Evolutionary conservation across 2,329 filamentous ascomycete species (phyloP).

Genomic region (Diplodia sapinea): DNA sequence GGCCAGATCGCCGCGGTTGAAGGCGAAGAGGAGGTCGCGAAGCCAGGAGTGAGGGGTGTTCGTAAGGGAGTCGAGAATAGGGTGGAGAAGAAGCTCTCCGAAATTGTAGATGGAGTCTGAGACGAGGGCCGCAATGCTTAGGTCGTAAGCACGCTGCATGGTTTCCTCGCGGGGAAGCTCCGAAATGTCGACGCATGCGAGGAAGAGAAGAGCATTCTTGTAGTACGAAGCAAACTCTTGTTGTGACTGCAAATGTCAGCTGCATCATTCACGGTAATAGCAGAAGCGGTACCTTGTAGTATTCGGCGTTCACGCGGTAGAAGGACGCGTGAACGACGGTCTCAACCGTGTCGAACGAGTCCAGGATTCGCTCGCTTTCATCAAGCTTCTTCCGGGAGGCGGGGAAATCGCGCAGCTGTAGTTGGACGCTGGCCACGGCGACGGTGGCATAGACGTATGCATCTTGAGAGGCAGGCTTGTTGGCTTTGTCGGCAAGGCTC

Average conservation of each 20-base stretch:
- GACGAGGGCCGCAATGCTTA: constrained; percentile 88
- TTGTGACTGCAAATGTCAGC: constrained; percentile 62
- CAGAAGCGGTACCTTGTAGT: constrained; percentile 70
- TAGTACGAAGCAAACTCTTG: constrained; percentile 96
- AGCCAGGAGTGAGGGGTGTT: constrained; percentile 83
- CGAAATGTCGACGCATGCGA: constrained; percentile 88
- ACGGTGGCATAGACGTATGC: constrained; percentile 93
- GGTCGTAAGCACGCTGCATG: constrained; percentile 84
- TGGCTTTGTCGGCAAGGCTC: constrained; percentile 82
- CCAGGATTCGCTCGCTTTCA: constrained; percentile 83
- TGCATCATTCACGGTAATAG: not conserved
- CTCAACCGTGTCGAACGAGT: constrained; percentile 93
- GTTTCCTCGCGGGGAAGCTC: constrained; percentile 76
- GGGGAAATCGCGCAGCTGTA: constrained; percentile 79
- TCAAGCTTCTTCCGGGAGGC: constrained; percentile 86
- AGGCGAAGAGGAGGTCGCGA: constrained; percentile 93
- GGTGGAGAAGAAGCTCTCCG: constrained; percentile 95
- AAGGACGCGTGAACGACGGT: constrained; percentile 94
- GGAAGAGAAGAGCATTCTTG: constrained; percentile 94
- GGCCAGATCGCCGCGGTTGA: constrained; percentile 91
- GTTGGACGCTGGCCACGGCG: constrained; percentile 84
- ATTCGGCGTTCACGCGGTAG: constrained; percentile 92
- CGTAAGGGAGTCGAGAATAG: constrained; percentile 84
- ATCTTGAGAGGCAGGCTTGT: constrained; percentile 92
- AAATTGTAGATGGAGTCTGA: constrained; percentile 99